Conservation (phyloP, 805 yeast species). For the Tetrapisispora nanseiensis region DNA sequence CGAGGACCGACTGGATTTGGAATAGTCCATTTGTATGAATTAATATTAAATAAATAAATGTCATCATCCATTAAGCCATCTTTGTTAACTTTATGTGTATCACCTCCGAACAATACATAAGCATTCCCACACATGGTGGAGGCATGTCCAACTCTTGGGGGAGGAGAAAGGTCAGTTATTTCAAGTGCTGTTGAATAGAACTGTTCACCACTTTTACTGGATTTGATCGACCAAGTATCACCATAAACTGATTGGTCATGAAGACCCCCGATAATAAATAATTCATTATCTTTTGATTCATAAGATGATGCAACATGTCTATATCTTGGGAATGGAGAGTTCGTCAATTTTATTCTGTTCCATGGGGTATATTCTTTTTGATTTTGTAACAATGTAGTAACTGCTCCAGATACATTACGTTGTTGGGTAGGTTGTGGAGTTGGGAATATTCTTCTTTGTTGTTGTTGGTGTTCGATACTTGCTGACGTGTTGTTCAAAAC, state of each 20-base stretch:
- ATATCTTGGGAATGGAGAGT: constrained; percentile 89
- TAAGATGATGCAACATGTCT: constrained; percentile 79
- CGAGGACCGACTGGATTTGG: constrained; percentile 65
- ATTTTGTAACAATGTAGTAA: constrained; percentile 14
- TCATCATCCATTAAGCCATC: constrained; percentile 80
- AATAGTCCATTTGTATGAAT: constrained; percentile 67
- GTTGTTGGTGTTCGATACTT: neutral
- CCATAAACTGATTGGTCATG: constrained; percentile 89
- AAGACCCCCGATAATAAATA: constrained; percentile 89
- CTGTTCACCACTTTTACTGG: constrained; percentile 30
- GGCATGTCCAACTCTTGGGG: constrained; percentile 95
- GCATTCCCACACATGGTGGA: constrained; percentile 90
- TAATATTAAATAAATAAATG: constrained; percentile 74
- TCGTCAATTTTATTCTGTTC: constrained; percentile 50
- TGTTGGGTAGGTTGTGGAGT: constrained; percentile 23
- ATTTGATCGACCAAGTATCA: constrained; percentile 81
- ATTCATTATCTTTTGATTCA: constrained; percentile 69
- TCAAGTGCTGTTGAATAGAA: constrained; percentile 45
- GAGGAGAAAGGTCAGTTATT: constrained; percentile 72
- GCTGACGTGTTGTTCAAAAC: constrained; percentile 5
- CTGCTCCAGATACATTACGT: constrained; percentile 25
- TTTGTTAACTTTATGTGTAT: constrained; percentile 72
- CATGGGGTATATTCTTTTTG: constrained; percentile 43
- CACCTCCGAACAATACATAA: constrained; percentile 92
- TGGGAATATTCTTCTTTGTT: constrained; percentile 11